These are phyloP conservation scores for Xerocomus minutiporus DNA, from an alignment of 1,284 basidiomycete genomes.

Conservation along the genomic window DNA sequence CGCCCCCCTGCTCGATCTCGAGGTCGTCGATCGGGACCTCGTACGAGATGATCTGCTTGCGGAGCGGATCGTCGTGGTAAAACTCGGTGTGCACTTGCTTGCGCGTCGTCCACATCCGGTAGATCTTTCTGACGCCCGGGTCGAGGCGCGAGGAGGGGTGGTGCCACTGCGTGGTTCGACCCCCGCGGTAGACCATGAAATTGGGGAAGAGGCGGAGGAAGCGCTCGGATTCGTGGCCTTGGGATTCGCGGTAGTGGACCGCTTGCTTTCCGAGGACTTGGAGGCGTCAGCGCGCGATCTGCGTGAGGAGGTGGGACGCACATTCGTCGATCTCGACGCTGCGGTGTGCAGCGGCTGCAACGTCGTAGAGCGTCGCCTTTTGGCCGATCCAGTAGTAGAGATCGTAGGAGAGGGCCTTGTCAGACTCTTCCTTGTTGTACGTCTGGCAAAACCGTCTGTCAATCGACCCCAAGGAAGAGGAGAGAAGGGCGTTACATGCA, in stretches of 20 bases:
- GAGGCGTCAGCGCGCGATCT: neutral
- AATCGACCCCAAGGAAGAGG: neutral
- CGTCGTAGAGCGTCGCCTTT: conserved; percentile 59
- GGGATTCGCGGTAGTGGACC: conserved; percentile 59
- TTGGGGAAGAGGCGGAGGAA: conserved; percentile 58
- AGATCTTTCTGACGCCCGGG: conserved; percentile 43
- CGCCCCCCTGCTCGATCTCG: conserved; percentile 50
- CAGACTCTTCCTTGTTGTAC: conserved; percentile 42
- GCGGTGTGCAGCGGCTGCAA: conserved; percentile 63
- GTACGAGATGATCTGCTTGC: conserved; percentile 41
- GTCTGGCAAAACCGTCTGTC: conserved; percentile 33
- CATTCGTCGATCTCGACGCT: conserved; percentile 66
- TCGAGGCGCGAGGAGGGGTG: conserved; percentile 49
- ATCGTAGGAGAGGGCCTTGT: conserved; percentile 45
- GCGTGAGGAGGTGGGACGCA: conserved; percentile 29
- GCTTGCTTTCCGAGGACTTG: conserved; percentile 43
- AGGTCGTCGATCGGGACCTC: conserved; percentile 43
- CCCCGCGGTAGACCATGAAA: conserved; percentile 52
- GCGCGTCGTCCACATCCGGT: conserved; percentile 37
- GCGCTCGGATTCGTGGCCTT: conserved; percentile 51
- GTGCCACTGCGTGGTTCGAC: conserved; percentile 56
- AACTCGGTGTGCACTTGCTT: conserved; percentile 6
- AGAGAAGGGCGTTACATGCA: conserved; percentile 42
- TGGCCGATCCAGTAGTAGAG: conserved; percentile 65
- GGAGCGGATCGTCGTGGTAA: conserved; percentile 5